Evolutionary conservation across 768 basidiomycete genomes (phyloP).

Genomic region (Phlebiopsis flavidoalba): DNA sequence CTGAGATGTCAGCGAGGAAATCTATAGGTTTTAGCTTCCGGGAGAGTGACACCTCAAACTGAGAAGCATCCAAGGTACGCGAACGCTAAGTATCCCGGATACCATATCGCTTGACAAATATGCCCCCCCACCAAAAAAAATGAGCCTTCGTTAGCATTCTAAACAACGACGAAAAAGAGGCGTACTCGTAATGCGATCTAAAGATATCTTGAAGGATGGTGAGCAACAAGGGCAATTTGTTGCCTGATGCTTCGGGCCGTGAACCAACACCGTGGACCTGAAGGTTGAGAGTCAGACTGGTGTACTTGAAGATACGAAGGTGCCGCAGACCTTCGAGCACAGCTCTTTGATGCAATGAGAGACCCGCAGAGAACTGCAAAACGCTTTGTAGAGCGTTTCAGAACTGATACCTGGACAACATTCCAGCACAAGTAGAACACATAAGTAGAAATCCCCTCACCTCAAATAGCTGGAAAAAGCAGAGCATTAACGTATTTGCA

Average conservation of each 20-base stretch:
- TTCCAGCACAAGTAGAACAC: background rate
- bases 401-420: conserved; percentile 49
- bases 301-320: background rate
- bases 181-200: conserved; percentile 59
- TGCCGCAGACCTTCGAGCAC: conserved; percentile 52
- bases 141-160: background rate
- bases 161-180: conserved; percentile 1
- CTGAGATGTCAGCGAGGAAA: conserved; percentile 60
- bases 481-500: no score
- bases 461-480: no score
- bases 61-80: conserved; percentile 58
- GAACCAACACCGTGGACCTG: conserved; percentile 70
- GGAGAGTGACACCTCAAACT: no score
- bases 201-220: conserved; percentile 63
- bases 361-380: conserved; percentile 60
- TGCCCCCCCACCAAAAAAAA: no score
- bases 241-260: conserved; percentile 58
- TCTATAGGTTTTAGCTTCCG: conserved; percentile 67
- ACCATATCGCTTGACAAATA: conserved; percentile 48
- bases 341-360: conserved; percentile 63
- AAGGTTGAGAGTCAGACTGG: background rate
- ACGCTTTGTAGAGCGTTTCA: conserved; percentile 64
- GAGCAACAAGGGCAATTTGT: conserved; percentile 59
- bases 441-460: background rate
- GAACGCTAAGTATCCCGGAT: conserved; percentile 56